A percentile compares a stretch with the other conserved stretches of the same genome.
phyloP scores from a whole-genome alignment of 1,139 yeast species.

The Candida gigantensis region DNA sequence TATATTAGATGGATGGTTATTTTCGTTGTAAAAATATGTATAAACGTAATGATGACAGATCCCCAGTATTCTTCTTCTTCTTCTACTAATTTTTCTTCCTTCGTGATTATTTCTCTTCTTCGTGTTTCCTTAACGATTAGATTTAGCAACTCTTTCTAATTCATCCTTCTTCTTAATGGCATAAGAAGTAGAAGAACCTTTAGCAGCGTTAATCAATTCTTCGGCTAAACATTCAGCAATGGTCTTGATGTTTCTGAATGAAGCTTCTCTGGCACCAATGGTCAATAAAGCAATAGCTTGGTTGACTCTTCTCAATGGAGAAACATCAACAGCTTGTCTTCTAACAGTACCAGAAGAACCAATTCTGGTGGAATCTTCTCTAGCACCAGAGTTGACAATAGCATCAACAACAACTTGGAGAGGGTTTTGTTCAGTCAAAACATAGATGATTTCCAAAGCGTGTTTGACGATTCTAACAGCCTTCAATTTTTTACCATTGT shows the following conservation, averaged over 20 bases:
- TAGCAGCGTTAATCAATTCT: slow-evolving; percentile 99
- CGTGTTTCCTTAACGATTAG: slow-evolving; percentile 85
- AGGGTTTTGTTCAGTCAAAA: slow-evolving; percentile 99
- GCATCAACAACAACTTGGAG: slow-evolving; percentile 99
- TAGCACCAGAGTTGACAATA: slow-evolving; percentile 99
- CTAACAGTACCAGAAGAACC: slow-evolving; percentile 99
- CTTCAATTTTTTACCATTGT: slow-evolving; percentile 99
- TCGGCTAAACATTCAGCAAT: slow-evolving; percentile 99
- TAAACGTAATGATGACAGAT: slow-evolving; percentile 8
- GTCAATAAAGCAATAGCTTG: slow-evolving; percentile 98
- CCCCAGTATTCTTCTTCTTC: slow-evolving; percentile 5
- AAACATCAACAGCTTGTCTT: slow-evolving; percentile 99
- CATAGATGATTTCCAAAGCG: slow-evolving; percentile 96
- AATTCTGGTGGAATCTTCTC: slow-evolving; percentile 99
- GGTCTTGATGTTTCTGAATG: slow-evolving; percentile 99
- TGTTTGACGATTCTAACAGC: slow-evolving; percentile 99
- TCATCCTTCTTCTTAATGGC: slow-evolving; percentile 99
- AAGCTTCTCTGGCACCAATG: slow-evolving; percentile 99
- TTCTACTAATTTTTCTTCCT: slow-evolving; percentile 4
- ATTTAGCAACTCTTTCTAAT: slow-evolving; percentile 99
- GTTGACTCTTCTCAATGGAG: slow-evolving; percentile 99
- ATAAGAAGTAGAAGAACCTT: slow-evolving; percentile 99
- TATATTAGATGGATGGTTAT: slow-evolving; percentile 6
- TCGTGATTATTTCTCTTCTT: slow-evolving; percentile 2
- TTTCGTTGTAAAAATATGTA: slow-evolving; percentile 6